Evolutionary conservation across 805 yeast species (phyloP).

Genomic region (Pichia gijzeniarum): DNA sequence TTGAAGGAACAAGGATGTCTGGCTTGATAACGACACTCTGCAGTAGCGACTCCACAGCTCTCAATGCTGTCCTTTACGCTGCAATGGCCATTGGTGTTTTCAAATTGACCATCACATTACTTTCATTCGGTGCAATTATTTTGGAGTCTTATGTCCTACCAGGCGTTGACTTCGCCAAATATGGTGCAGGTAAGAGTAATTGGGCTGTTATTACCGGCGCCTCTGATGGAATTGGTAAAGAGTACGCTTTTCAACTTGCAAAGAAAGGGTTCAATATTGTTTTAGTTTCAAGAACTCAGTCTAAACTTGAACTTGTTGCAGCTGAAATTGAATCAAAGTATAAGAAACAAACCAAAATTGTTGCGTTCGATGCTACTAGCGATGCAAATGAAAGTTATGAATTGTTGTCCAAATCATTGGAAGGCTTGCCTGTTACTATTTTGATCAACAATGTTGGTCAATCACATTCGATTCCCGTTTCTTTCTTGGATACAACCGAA

Average conservation of each 20-base stretch:
- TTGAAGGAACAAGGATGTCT: slow-evolving; percentile 1
- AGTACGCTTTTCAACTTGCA: slow-evolving; percentile 83
- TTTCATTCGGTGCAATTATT: slow-evolving; percentile 49
- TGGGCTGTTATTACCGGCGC: slow-evolving; percentile 99
- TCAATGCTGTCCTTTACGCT: slow-evolving; percentile 26
- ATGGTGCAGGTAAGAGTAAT: slow-evolving; percentile 66
- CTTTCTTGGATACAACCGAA: slow-evolving; percentile 74
- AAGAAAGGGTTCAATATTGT: slow-evolving; percentile 75
- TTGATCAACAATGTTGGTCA: slow-evolving; percentile 91
- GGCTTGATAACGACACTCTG: not conserved
- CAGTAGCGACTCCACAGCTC: slow-evolving; percentile 5
- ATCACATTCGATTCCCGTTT: slow-evolving; percentile 92
- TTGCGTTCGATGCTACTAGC: slow-evolving; percentile 73
- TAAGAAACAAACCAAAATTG: slow-evolving; percentile 54
- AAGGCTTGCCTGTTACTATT: slow-evolving; percentile 57
- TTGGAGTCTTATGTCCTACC: slow-evolving; percentile 61
- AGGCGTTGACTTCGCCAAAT: slow-evolving; percentile 49
- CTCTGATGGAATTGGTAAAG: slow-evolving; percentile 96
- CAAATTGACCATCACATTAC: slow-evolving; percentile 45
- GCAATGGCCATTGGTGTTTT: slow-evolving; percentile 56
- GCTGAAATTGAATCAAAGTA: slow-evolving; percentile 54
- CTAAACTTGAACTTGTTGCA: slow-evolving; percentile 65
- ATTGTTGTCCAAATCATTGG: slow-evolving; percentile 39
- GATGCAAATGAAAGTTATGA: slow-evolving; percentile 55
- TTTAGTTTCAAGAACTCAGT: slow-evolving; percentile 75